Evolutionary conservation across 805 yeast species (phyloP).

Genomic region (Metschnikowia kofuensis): DNA sequence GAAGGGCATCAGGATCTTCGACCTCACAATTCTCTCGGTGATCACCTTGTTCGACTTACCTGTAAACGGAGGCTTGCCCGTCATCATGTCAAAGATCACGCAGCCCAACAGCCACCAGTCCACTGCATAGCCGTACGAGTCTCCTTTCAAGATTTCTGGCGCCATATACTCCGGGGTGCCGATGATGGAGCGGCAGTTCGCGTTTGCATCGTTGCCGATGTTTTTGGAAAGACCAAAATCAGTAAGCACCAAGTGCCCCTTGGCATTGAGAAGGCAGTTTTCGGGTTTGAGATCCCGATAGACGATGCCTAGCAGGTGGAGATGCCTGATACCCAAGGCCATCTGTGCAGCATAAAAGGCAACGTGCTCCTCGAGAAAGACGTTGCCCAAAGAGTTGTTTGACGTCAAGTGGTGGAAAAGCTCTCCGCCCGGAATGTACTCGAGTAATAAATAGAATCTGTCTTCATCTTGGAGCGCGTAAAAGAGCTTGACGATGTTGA

Average conservation of each 20-base stretch:
- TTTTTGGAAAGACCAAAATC: constrained; percentile 75
- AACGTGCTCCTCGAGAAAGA: constrained; percentile 60
- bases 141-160: constrained; percentile 56
- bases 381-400: constrained; percentile 35
- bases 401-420: constrained; percentile 38
- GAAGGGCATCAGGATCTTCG: constrained; percentile 37
- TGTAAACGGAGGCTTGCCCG: constrained; percentile 45
- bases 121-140: constrained; percentile 48
- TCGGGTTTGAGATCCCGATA: constrained; percentile 90
- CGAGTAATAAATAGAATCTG: constrained; percentile 42
- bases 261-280: constrained; percentile 71
- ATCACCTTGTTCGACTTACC: constrained; percentile 40
- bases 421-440: constrained; percentile 46
- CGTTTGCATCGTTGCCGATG: constrained; percentile 40
- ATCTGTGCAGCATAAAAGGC: constrained; percentile 81
- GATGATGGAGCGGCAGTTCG: constrained; percentile 44
- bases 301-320: constrained; percentile 78
- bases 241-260: constrained; percentile 80
- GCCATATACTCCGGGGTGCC: constrained; percentile 81
- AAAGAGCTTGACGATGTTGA: constrained; percentile 41
- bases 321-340: constrained; percentile 70
- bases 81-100: constrained; percentile 41
- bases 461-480: constrained; percentile 45
- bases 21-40: constrained; percentile 37
- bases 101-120: constrained; percentile 51